A percentile compares a stretch with the other conserved stretches of the same genome.
phyloP scores from a whole-genome alignment of 192 early-diverging fungal genomes.

The Dimargaris cristalligena region DNA sequence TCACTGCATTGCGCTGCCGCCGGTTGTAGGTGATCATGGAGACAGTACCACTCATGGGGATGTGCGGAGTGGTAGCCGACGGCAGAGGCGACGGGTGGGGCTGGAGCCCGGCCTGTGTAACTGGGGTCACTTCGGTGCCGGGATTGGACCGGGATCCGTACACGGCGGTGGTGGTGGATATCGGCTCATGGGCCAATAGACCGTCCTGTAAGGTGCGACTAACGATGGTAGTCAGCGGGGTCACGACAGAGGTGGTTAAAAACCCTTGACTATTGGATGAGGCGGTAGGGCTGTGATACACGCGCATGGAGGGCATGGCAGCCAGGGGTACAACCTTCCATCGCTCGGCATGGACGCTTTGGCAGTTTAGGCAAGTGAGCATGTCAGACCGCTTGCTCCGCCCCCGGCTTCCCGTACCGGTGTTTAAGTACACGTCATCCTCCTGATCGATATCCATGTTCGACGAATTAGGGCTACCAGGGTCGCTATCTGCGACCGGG shows the following conservation, averaged over 20 bases:
- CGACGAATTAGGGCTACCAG: neutral
- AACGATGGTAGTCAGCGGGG: neutral
- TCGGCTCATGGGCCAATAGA: neutral
- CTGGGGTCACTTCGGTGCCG: slow-evolving; percentile 7
- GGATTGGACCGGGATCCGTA: slow-evolving; percentile 18
- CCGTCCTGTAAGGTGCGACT: neutral
- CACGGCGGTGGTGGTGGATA: neutral
- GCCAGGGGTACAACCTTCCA: slow-evolving; percentile 14
- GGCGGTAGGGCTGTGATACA: neutral
- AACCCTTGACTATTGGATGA: too few relatives aligned
- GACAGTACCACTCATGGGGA: slow-evolving; percentile 25
- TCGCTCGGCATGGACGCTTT: slow-evolving; percentile 16
- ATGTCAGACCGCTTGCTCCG: slow-evolving; percentile 3
- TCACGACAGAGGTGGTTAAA: too few relatives aligned
- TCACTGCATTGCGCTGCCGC: slow-evolving; percentile 14
- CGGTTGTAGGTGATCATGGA: slow-evolving; percentile 25
- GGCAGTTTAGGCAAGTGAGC: slow-evolving; percentile 3
- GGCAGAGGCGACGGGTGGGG: slow-evolving; percentile 12
- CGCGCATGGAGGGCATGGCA: neutral
- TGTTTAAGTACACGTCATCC: too few relatives aligned
- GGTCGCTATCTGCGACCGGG: neutral
- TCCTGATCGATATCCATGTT: neutral
- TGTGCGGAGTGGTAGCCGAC: slow-evolving; percentile 2
- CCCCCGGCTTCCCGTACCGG: too few relatives aligned
- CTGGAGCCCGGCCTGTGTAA: slow-evolving; percentile 27